Evolutionary conservation across 805 yeast genomes (phyloP).

Genomic region (Blastobotrys chiropterorum): DNA sequence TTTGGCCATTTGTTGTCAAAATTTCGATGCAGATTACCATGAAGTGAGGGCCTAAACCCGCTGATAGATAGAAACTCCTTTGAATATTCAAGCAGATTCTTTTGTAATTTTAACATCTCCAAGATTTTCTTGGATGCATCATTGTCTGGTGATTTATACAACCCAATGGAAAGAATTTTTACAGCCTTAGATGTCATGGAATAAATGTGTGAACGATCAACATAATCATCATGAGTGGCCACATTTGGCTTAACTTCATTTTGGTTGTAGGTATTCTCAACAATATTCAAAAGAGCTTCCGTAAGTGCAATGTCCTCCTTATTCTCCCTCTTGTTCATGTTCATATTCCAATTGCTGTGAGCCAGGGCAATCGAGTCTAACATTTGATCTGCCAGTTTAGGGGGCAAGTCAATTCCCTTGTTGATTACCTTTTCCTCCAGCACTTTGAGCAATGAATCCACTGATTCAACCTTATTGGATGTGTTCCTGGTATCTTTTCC

Average conservation of each 20-base stretch:
- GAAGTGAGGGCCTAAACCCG: conserved; percentile 43
- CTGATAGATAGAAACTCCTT: conserved; percentile 38
- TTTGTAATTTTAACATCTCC: conserved; percentile 23
- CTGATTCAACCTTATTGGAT: conserved; percentile 5
- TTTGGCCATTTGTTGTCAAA: conserved; percentile 47
- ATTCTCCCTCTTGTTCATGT: conserved; percentile 34
- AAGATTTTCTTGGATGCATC: conserved; percentile 23
- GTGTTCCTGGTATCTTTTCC: conserved; percentile 27
- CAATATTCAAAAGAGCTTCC: conserved; percentile 7
- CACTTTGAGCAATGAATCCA: conserved; percentile 22
- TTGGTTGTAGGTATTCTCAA: not conserved
- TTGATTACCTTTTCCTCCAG: conserved; percentile 22
- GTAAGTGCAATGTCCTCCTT: conserved; percentile 37
- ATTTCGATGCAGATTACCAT: conserved; percentile 37
- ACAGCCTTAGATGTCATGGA: conserved; percentile 56
- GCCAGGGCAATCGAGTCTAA: conserved; percentile 71
- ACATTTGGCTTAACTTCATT: conserved; percentile 1
- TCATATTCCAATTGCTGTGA: conserved; percentile 69
- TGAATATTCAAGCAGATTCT: conserved; percentile 18
- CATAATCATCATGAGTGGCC: conserved; percentile 12
- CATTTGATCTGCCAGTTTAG: conserved; percentile 42
- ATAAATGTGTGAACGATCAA: conserved; percentile 15
- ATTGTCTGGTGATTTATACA: conserved; percentile 38
- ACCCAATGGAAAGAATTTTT: conserved; percentile 66
- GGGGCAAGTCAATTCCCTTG: conserved; percentile 10